phyloP scores from a whole-genome alignment of 2,329 filamentous ascomycete genomes.

The Fusarium sp. region DNA sequence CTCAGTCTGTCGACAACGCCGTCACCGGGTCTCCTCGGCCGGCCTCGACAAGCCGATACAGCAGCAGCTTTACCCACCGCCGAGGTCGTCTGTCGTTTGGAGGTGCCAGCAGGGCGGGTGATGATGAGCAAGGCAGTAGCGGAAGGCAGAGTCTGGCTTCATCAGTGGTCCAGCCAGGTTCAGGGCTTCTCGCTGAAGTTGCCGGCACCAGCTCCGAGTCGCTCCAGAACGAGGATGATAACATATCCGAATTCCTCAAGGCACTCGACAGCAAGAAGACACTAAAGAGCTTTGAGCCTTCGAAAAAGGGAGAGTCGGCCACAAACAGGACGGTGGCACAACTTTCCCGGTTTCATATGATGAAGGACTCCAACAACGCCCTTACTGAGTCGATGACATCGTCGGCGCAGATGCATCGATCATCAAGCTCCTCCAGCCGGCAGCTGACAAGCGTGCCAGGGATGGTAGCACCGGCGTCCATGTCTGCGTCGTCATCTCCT shows the following conservation, averaged over 20 bases:
- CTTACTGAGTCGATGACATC: slow-evolving; percentile 95
- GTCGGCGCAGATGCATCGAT: slow-evolving; percentile 85
- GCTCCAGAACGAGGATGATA: slow-evolving; percentile 83
- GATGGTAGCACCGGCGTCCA: slow-evolving; percentile 77
- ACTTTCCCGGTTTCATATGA: slow-evolving; percentile 84
- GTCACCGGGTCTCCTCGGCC: slow-evolving; percentile 82
- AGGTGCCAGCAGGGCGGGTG: slow-evolving; percentile 71
- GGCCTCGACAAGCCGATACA: slow-evolving; percentile 82
- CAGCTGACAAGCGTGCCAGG: slow-evolving; percentile 70
- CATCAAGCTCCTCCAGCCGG: slow-evolving; percentile 77
- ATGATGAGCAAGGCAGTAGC: slow-evolving; percentile 83
- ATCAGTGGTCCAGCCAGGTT: slow-evolving; percentile 77
- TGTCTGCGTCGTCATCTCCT: slow-evolving; percentile 88
- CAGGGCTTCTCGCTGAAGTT: slow-evolving; percentile 79
- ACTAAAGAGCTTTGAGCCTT: slow-evolving; percentile 79
- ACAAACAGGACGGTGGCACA: slow-evolving; percentile 82
- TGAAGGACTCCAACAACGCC: slow-evolving; percentile 89
- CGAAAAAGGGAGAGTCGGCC: slow-evolving; percentile 74
- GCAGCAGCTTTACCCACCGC: slow-evolving; percentile 92
- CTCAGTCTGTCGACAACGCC: slow-evolving; percentile 71
- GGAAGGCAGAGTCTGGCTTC: slow-evolving; percentile 81
- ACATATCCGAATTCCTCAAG: slow-evolving; percentile 93
- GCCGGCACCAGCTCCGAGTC: slow-evolving; percentile 75
- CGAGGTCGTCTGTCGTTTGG: slow-evolving; percentile 81
- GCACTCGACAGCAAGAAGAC: slow-evolving; percentile 89